A percentile compares a stretch with the other conserved stretches of the same genome.
These are phyloP conservation scores for Vickermania ingenoplastis DNA, from an alignment of 208 protist species.

Conservation along the genomic window DNA sequence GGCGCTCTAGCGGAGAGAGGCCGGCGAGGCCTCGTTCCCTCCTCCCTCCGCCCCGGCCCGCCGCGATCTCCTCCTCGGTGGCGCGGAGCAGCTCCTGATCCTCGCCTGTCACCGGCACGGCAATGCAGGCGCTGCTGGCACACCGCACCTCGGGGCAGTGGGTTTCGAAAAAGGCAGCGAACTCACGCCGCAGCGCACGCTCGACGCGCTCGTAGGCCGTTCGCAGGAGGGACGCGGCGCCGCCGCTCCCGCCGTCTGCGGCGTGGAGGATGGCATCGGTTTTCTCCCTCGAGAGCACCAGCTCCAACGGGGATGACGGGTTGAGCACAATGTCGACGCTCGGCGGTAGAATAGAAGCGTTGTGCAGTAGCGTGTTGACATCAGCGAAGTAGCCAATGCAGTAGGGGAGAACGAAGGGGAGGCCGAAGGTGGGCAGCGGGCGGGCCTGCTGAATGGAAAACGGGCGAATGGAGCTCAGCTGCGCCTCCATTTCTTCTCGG, in stretches of 20 bases:
- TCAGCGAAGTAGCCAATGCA: constrained; percentile 85
- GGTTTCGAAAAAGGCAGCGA: constrained; percentile 49
- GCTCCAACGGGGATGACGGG: constrained; percentile 69
- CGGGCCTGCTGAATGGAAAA: constrained; percentile 56
- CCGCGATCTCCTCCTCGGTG: background rate
- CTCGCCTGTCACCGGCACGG: constrained; percentile 26
- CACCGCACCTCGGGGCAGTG: constrained; percentile 53
- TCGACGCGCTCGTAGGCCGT: constrained; percentile 66
- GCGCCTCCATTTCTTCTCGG: no score
- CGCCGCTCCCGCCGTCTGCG: background rate
- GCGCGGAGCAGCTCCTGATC: constrained; percentile 2
- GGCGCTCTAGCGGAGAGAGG: constrained; percentile 24
- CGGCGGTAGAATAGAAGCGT: constrained; percentile 72
- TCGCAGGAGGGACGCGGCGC: constrained; percentile 56
- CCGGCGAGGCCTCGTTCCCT: background rate
- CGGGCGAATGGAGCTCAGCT: constrained; percentile 31
- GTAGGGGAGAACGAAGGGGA: constrained; percentile 41
- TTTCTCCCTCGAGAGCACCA: constrained; percentile 74
- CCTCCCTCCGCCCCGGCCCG: background rate
- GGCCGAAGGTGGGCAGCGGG: constrained; percentile 64
- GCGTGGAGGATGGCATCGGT: constrained; percentile 61
- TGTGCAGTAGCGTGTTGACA: constrained; percentile 78
- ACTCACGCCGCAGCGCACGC: constrained; percentile 66
- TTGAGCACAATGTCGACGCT: constrained; percentile 84
- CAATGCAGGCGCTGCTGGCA: constrained; percentile 65